These are phyloP conservation scores for Russula griseocarnosa DNA, from an alignment of 768 basidiomycete genomes.

Conservation along the genomic window DNA sequence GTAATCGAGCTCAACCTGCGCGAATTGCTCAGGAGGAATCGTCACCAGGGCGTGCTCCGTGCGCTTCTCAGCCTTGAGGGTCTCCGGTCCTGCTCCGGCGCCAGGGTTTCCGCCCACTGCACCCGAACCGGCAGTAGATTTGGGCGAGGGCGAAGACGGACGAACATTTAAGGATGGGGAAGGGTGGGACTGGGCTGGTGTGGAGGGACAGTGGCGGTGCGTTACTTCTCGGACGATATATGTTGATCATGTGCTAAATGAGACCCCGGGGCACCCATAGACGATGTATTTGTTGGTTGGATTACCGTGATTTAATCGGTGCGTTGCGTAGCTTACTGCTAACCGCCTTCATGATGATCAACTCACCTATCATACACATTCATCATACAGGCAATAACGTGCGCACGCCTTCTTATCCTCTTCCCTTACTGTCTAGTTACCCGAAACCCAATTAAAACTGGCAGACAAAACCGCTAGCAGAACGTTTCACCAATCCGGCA, in stretches of 20 bases:
- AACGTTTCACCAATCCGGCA: conserved; percentile 34
- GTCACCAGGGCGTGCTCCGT: conserved; percentile 29
- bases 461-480: conserved; percentile 24
- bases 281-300: conserved; percentile 56
- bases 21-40: conserved; percentile 35
- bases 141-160: background rate
- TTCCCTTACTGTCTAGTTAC: background rate
- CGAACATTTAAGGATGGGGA: conserved; percentile 29
- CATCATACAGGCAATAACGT: conserved; percentile 40
- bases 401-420: conserved; percentile 29
- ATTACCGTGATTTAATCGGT: conserved; percentile 53
- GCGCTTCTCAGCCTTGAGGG: conserved; percentile 34
- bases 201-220: conserved; percentile 51
- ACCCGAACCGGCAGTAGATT: background rate
- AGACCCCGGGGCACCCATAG: conserved; percentile 31
- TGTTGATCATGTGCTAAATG: background rate
- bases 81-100: conserved; percentile 32
- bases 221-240: conserved; percentile 26
- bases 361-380: background rate
- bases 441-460: too few relatives aligned
- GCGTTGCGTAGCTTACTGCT: conserved; percentile 29
- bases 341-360: background rate
- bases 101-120: conserved; percentile 25
- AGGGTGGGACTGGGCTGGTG: conserved; percentile 62
- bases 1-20: conserved; percentile 51